phyloP scores from a whole-genome alignment of 1,284 basidiomycete species.

The Gomphus sp. region DNA sequence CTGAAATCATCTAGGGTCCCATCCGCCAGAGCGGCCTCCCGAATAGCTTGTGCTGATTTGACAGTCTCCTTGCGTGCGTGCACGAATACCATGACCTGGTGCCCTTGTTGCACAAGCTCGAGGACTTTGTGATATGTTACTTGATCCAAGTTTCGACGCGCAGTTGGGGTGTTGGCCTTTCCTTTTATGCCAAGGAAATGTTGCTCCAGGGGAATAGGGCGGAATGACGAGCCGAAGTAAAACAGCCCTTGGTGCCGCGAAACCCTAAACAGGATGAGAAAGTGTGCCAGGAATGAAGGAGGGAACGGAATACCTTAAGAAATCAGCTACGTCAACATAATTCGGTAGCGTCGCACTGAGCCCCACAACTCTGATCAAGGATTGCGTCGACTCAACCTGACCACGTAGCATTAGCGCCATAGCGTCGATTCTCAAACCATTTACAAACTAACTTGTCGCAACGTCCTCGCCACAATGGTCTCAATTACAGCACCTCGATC shows the following conservation, averaged over 20 bases:
- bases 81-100: constrained; percentile 99
- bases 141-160: constrained; percentile 83
- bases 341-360: constrained; percentile 98
- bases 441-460: constrained; percentile 74
- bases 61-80: constrained; percentile 99
- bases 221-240: constrained; percentile 97
- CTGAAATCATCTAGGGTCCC: constrained; percentile 72
- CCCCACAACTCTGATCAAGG: constrained; percentile 95
- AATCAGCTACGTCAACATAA: constrained; percentile 95
- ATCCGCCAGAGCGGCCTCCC: constrained; percentile 73
- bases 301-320: constrained; percentile 54
- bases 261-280: constrained; percentile 43
- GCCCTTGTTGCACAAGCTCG: constrained; percentile 76
- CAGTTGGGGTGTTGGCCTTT: constrained; percentile 69
- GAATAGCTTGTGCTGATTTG: constrained; percentile 81
- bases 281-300: not conserved
- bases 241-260: constrained; percentile 89
- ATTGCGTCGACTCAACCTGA: constrained; percentile 94
- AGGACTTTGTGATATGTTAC: constrained; percentile 90
- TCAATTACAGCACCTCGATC: constrained; percentile 98
- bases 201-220: constrained; percentile 95
- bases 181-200: constrained; percentile 95
- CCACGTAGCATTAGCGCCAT: not conserved
- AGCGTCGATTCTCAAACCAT: not conserved
- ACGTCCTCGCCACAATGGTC: constrained; percentile 93